Conservation (phyloP, 2,329 filamentous ascomycete genomes). For the Malbranchea cinnamomea region DNA sequence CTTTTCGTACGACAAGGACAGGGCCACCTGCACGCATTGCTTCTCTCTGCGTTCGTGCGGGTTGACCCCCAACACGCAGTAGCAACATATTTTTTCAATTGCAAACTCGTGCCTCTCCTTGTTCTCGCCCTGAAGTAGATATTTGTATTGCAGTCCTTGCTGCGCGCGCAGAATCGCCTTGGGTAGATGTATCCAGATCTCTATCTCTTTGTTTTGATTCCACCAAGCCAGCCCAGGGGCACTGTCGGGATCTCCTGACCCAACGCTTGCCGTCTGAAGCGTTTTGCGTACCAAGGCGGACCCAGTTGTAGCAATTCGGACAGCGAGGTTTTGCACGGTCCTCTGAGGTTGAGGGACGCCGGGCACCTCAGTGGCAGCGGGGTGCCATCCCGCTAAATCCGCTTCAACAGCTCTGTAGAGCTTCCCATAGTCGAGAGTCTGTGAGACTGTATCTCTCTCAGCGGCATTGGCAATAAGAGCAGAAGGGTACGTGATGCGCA, state of each 20-base stretch:
- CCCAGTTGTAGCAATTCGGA: background rate
- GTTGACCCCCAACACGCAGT: slow-evolving; percentile 38
- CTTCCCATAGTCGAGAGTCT: slow-evolving; percentile 34
- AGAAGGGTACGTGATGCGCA: slow-evolving; percentile 29
- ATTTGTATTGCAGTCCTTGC: slow-evolving; percentile 25
- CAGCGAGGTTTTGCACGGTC: slow-evolving; percentile 11
- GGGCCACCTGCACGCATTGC: slow-evolving; percentile 31
- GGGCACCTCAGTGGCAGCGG: background rate
- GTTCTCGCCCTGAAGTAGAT: slow-evolving; percentile 18
- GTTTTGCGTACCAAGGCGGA: slow-evolving; percentile 1
- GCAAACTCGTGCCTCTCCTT: slow-evolving; percentile 23
- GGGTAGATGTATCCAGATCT: slow-evolving; percentile 26
- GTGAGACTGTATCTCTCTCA: slow-evolving; percentile 28
- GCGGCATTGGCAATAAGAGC: slow-evolving; percentile 24
- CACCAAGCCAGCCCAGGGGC: no score
- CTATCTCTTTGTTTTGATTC: slow-evolving; percentile 19
- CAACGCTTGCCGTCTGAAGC: slow-evolving; percentile 2
- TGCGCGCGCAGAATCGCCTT: slow-evolving; percentile 31
- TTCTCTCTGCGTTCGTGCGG: slow-evolving; percentile 36
- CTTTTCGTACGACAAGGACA: slow-evolving; percentile 22
- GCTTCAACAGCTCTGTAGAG: slow-evolving; percentile 30
- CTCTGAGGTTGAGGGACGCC: slow-evolving; percentile 1
- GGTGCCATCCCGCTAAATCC: no score
- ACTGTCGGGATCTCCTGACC: slow-evolving; percentile 13
- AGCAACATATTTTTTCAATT: slow-evolving; percentile 29